Base-by-base conservation (phyloP, 768 basidiomycete genomes). In the Cystobasidiopsis lactophilus region DNA sequence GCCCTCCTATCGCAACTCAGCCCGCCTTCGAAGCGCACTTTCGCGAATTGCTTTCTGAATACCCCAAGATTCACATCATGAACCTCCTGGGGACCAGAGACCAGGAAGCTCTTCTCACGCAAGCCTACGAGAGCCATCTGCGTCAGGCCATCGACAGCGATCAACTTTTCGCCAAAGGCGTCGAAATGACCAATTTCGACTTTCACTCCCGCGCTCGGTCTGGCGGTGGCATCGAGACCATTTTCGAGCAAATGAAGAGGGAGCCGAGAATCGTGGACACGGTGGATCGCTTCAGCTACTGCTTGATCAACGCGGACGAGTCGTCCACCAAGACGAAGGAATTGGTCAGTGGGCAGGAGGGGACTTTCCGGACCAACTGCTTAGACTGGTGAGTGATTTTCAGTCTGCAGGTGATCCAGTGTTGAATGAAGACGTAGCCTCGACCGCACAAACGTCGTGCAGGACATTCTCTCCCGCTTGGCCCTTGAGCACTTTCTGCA, bases 11-110 rank as follows among this genome's bases (percentile, higher is more conserved):
- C 38, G 85, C 88, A 2, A 89, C 89, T 0, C 91, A 96, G 59
- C 89, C 89, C 7, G 93, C 93, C 1, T 98, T 98, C 63, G 84
- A 95, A 59, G 78, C 84, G 37, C 93, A 98, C 68, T 84, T 95
- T 53, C 73, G 78, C 10, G 79, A 85, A 52, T 69, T 96, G 35
- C 75, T 80, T 57, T 79, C 86, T 58, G 79, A 85, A 61, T 96
- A 98, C 62, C 78, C 77, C 3, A 72, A 77, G 0, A 72, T 80
- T 16, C 85, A 98, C 63, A 84, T 80, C 24, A 77, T 96, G 57
- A 96, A 95, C 66, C 72, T 96, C 5, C 75, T 98, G 1, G 86
- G 86, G 10, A 76, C 76, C 35, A 88, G 86, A 64, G 91, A 95
- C 64, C 85, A 88, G 59, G 93, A 98, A 67, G 74, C 82, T 3